A percentile compares a stretch with the other conserved stretches of the same genome.
phyloP scores from a whole-genome alignment of 73 alveolate species.

The Diophrys sp. region DNA sequence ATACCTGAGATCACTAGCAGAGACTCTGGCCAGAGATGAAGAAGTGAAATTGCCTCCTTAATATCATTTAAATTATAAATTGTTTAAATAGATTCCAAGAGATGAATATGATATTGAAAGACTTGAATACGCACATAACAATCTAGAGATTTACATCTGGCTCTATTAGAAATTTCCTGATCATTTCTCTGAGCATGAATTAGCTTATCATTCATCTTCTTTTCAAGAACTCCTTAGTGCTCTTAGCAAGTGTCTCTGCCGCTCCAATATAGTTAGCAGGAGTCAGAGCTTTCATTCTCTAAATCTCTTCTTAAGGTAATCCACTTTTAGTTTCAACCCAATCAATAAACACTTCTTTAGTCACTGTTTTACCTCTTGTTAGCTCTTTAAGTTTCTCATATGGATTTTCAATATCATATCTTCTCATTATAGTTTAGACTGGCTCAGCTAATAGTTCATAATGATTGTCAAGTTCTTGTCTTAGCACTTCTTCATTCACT shows the following conservation, averaged over 20 bases:
- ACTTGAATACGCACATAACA: too few relatives aligned
- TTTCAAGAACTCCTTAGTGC: constrained; percentile 14
- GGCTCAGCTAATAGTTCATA: constrained; percentile 92
- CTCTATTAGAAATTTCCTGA: too few relatives aligned
- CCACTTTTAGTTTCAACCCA: constrained; percentile 31
- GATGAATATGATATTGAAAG: too few relatives aligned
- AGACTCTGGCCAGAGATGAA: too few relatives aligned
- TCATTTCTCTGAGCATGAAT: too few relatives aligned
- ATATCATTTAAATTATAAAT: too few relatives aligned
- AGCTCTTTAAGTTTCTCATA: constrained; percentile 81
- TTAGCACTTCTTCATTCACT: constrained; percentile 64
- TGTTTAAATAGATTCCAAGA: too few relatives aligned
- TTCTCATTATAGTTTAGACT: constrained; percentile 84
- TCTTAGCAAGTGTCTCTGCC: constrained; percentile 75
- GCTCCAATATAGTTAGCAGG: constrained; percentile 77
- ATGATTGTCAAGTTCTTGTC: constrained; percentile 69
- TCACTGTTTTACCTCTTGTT: constrained; percentile 84
- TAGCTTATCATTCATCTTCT: too few relatives aligned
- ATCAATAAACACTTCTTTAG: constrained; percentile 44
- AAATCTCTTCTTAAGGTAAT: constrained; percentile 63
- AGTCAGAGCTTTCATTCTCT: constrained; percentile 40
- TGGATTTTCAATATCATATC: constrained; percentile 68
- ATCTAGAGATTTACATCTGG: too few relatives aligned
- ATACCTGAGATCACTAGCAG: too few relatives aligned
- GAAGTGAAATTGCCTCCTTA: too few relatives aligned